Evolutionary conservation across 2,329 filamentous ascomycete species (phyloP), one percentile per base, ranked within the genome.

Genomic region (Tolypocladium album): DNA sequence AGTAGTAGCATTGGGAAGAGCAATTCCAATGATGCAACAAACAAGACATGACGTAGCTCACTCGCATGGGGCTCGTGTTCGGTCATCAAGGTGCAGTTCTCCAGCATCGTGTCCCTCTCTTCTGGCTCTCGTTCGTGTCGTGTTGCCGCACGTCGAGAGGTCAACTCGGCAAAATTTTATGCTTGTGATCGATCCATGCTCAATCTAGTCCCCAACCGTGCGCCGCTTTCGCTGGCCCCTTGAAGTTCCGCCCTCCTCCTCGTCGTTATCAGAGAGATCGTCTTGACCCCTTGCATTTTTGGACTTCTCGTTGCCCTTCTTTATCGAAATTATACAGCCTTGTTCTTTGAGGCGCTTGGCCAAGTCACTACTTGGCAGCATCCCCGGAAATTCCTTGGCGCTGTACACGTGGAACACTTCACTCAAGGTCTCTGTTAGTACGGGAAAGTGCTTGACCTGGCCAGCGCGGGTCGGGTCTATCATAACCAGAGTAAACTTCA

Each of bases 371-470:
- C 88, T 92, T 1, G 88, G 86, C 60, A 86, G 80, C 89, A 94
- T 94, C 7, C 90, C 90, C 0, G 89, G 88, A 62, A 94, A 94
- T 69, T 93, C 89, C 70, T 93, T 94, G 52, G 90, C 90, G 52
- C 88, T 92, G 71, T 88, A 92, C 9, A 92, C 89, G 15, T 83
- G 85, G 68, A 94, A 92, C n/a, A 86, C 76, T 20, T 89, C 84
- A 68, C 85, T 90, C 74, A 86, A 80, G 20, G 75, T 76, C 24
- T 76, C 76, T 11, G 77, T 78, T n/a, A 77, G 72, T 20, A 84
- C 78, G 27, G 80, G 81, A 17, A 78, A 81, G 58, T 74, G 76
- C 55, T 72, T 72, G 11, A 71, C 57, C 31, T 66, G 58, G 36
- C 83, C 85, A 2, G 80, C 80, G 17, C 76, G 75, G 42, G 74